Evolutionary conservation across 2,329 filamentous ascomycete genomes (phyloP), one percentile per base, ranked within the genome.

Genomic region (Cercospora zeina): DNA sequence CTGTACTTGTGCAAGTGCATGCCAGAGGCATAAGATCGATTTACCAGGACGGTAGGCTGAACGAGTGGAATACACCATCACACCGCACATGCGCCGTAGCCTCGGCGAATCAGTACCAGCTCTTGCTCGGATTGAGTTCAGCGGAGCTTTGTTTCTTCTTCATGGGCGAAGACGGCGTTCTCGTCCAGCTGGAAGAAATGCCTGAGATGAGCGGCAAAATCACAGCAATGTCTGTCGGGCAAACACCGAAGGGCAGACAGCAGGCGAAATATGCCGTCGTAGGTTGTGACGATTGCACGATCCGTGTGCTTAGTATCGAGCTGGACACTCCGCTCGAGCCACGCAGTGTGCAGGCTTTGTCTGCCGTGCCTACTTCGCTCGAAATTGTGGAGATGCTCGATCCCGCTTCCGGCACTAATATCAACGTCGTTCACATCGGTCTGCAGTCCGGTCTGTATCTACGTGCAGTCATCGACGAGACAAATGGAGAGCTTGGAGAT

Each of bases 81-180:
- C 93, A 99, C 80, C 86, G 95, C 21, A 96, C 93, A 0, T 97
- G 99, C 67, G 92, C 97, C 51, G 91, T 93, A 8, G 96, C 93
- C 34, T 89, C 93, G 1, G 95, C 93, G 14, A 99, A 99, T 72
- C 88, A 93, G 70, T 87, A 90, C 45, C 95, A 99, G 77, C 91
- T 99, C 27, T 92, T 92, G 3, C 88, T 97, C 54, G 95, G 95
- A 0, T 81, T 99, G 27, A 97, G 93, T 73, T 97, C 93, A 8
- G 93, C 93, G 37, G 95, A 99, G 75, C 93, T 99, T 66, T 90
- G 96, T 45, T 99, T 97, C 74, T 99, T 99, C 69, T 96, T 99
- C 75, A 93, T 97, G 87, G 95, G 97, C 71, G 84, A 86, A 0
- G 93, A 97, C 76, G 93, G 93, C 31, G 93, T 97, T 78, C 96